These are phyloP conservation scores for Coemansia sp. DNA, from an alignment of 192 early-diverging fungal genomes.

Conservation along the genomic window DNA sequence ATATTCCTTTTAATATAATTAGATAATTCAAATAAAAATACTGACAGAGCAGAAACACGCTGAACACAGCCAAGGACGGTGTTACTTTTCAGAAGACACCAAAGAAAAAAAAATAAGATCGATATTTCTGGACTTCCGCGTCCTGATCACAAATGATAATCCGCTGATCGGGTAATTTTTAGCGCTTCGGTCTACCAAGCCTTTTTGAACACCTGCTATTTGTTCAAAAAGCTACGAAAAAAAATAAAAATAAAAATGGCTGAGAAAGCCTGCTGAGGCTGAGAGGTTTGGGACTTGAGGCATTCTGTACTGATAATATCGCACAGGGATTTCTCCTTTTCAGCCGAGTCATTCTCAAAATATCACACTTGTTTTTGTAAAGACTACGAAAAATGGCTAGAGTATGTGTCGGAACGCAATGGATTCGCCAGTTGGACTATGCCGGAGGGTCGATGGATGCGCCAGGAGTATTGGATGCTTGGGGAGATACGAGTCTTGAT, in stretches of 20 bases:
- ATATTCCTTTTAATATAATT: not conserved
- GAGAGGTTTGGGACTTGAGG: not conserved
- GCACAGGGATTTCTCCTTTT: conserved; percentile 13
- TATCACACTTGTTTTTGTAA: conserved; percentile 14
- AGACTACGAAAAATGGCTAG: conserved; percentile 43
- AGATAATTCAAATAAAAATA: conserved; percentile 3
- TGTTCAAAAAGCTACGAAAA: not conserved
- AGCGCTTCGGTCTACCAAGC: too few relatives aligned
- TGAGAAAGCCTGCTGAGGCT: not conserved
- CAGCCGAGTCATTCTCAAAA: conserved; percentile 18
- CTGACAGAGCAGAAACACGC: too few relatives aligned
- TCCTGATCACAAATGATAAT: too few relatives aligned
- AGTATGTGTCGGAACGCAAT: conserved; percentile 33
- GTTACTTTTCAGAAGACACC: too few relatives aligned
- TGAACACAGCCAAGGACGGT: not conserved
- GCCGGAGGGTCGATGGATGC: conserved; percentile 9
- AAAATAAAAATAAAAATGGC: not conserved
- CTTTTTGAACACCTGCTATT: not conserved
- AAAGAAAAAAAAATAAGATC: not conserved
- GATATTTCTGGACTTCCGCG: too few relatives aligned
- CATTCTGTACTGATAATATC: not conserved
- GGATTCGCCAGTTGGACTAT: conserved; percentile 23
- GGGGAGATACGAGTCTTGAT: not conserved
- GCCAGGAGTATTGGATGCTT: conserved; percentile 6
- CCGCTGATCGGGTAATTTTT: too few relatives aligned